Evolutionary conservation across 805 yeast species (phyloP), one percentile per base, ranked within the genome.

Genomic region (Wickerhamomyces bovis): DNA sequence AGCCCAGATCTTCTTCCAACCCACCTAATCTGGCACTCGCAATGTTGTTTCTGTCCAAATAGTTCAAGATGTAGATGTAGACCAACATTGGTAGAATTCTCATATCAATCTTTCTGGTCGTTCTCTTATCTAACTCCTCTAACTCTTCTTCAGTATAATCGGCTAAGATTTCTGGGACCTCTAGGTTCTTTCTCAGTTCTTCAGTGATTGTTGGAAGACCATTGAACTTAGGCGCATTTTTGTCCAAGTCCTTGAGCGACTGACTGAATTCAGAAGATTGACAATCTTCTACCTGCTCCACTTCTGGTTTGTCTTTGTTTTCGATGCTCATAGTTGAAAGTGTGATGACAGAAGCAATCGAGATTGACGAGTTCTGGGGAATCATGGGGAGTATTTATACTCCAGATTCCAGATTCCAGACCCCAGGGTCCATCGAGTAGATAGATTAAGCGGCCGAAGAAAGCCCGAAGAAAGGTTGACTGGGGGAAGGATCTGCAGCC

Each of bases 11-110:
- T 9, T 68, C 65, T 56, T 75, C 78, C 23, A 75, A 55, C 1
- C 75, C 75, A 44, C 76, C 79, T 23, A 75, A 59, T 52, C 78
- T 62, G 1, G 79, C 78, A 46, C 71, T 62, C 2, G 78, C 77
- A 52, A 75, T 73, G 52, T 73, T 74, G 55, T 73, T 75, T 49
- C 79, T 57, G 55, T 75, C 80, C 48, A 75, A 56, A 50, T 73
- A 75, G 53, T 77, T 77, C 50, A 78, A 66, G 49, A 77, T 72
- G 55, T 76, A 77, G 52, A 77, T 71, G 51, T 68, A 63, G 47
- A 75, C 71, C 28, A 76, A 53, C 73, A 72, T 69, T 18, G 81
- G 80, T 48, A 77, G 60, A 45, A 77, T 65, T 49, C 80, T 61
- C 9, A 71, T 25, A 53, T 80, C 84, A 38, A 76, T 62, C 51